Percentiles rank a stretch among this genome's conserved stretches.
phyloP scores from a whole-genome alignment of 306 rosid species.

The Castanopsis chinensis region DNA sequence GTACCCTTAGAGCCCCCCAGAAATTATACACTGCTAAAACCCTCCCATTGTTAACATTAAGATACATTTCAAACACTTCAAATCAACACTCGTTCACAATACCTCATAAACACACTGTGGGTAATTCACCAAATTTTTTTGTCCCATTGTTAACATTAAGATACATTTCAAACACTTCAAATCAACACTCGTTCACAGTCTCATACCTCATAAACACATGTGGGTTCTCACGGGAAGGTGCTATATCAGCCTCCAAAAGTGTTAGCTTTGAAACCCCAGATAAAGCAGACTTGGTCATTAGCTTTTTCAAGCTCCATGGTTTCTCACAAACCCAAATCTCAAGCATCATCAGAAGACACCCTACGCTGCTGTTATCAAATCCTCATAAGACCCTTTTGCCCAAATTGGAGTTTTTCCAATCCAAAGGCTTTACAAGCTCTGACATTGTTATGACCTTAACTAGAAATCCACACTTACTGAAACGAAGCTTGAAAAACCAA shows the following conservation, averaged over 20 bases:
- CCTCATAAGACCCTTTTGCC: not conserved
- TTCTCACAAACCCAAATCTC: not conserved
- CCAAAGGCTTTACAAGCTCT: constrained; percentile 11
- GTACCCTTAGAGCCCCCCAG: too few species aligned
- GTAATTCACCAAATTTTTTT: too few species aligned
- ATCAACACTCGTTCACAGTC: not conserved
- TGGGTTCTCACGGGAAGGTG: constrained; percentile 31
- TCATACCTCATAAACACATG: not conserved
- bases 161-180: not conserved
- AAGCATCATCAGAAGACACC: not conserved
- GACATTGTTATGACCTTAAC: not conserved
- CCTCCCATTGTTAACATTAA: too few species aligned
- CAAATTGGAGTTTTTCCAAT: constrained; percentile 5
- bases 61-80: too few species aligned
- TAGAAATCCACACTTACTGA: too few species aligned
- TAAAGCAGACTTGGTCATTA: not conserved
- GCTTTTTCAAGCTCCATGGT: not conserved
- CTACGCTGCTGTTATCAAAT: not conserved
- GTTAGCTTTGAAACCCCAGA: constrained; percentile 15
- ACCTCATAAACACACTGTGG: too few species aligned
- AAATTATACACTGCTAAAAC: too few species aligned
- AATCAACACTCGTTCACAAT: too few species aligned
- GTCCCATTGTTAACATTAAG: too few species aligned
- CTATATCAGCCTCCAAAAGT: constrained; percentile 21
- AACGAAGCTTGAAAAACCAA: too few species aligned